These are phyloP conservation scores for Alternaria sp. DNA, from an alignment of 2,329 filamentous ascomycete species.

Conservation along the genomic window DNA sequence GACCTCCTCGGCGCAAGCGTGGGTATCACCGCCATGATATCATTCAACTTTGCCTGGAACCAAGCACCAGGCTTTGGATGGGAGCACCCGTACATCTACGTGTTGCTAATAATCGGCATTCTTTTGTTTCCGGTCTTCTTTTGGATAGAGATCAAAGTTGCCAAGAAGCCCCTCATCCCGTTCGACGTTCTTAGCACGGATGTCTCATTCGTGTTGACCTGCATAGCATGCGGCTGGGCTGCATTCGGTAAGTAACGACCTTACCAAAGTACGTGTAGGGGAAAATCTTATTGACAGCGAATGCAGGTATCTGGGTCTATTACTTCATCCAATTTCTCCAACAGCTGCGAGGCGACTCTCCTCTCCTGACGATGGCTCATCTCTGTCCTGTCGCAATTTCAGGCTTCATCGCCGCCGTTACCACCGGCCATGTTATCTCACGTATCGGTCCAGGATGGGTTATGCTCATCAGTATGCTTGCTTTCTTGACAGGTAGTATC, in stretches of 20 bases:
- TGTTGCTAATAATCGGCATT: constrained; percentile 66
- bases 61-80: constrained; percentile 70
- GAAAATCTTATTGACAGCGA: background rate
- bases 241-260: constrained; percentile 38
- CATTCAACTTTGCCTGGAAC: constrained; percentile 75
- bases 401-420: constrained; percentile 44
- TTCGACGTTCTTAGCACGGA: constrained; percentile 61
- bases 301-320: constrained; percentile 40
- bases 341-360: constrained; percentile 32
- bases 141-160: constrained; percentile 58
- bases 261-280: background rate
- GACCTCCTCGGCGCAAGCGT: constrained; percentile 57
- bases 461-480: constrained; percentile 44
- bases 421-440: constrained; percentile 43
- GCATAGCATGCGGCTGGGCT: constrained; percentile 57
- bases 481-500: constrained; percentile 48
- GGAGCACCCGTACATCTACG: constrained; percentile 64
- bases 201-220: constrained; percentile 65
- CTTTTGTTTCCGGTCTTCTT: constrained; percentile 65
- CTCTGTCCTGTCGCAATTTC: constrained; percentile 38
- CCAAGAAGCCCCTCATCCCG: constrained; percentile 66
- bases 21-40: constrained; percentile 63
- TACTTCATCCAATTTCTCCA: constrained; percentile 46
- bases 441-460: constrained; percentile 39
- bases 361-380: constrained; percentile 40